Base-by-base conservation (phyloP, 306 rosid genomes). In the Ziziphus jujuba region DNA sequence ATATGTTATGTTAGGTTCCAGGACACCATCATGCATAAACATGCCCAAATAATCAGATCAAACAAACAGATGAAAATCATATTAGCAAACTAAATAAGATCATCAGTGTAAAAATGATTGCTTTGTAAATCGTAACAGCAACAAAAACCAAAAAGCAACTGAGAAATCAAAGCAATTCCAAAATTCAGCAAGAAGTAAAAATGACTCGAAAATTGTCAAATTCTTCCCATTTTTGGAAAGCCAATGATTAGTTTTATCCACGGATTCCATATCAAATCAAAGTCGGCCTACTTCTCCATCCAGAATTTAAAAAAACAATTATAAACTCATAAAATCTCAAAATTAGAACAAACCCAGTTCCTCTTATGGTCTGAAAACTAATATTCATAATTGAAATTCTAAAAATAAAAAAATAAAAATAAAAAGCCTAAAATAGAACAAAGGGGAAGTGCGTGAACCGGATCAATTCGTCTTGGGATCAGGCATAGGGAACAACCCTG, bases 401-500 rank as follows among this genome's bases (percentile, higher is more conserved):
- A 70, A 56, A 7, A 5, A n/a, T n/a, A n/a, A n/a, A n/a, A n/a
- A n/a, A n/a, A n/a, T n/a, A n/a, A n/a, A n/a, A n/a, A n/a, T n/a
- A 25, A 72, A 45, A 28, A 28, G 3, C 2, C 33, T 28, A 10
- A 47, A 33, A 16, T n/a, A 16, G 9, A 40, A 40, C 23, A 56
- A 20, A 38, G 7, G 2, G 9, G 5, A 20, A 31, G 43, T 14
- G 16, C 17, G n/a, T 35, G 48, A 72, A 54, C 60, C 65, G 45
- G 43, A 66, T 90, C 87, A 95, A 77, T 73, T 95, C 80, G 96
- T 88, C 80, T 95, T 95, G 13, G 90, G 92, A 70, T 95, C 96
- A n/a, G 99, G 97, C 85, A 95, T 68, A 52, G 99, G 99, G 74
- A 95, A 95, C 70, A 90, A 82, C 23, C 99, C 96, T 22, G 88